These are phyloP conservation scores for Yamadazyma siamensis DNA, from an alignment of 1,139 yeast species.

Conservation along the genomic window DNA sequence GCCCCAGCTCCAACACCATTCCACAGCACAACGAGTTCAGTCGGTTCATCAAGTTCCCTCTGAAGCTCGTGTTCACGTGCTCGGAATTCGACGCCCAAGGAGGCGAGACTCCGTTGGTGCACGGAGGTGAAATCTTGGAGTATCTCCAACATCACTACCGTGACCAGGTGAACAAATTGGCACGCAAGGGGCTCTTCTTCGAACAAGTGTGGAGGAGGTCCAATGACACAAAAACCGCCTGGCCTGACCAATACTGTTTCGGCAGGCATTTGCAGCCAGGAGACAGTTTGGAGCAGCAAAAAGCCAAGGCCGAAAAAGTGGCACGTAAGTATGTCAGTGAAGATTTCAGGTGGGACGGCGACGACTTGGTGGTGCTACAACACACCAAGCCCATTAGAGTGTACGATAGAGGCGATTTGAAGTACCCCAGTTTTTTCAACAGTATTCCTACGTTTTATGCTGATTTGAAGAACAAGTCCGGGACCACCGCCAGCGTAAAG, in stretches of 20 bases:
- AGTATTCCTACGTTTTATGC: conserved; percentile 16
- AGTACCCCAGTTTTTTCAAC: conserved; percentile 18
- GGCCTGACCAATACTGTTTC: conserved; percentile 25
- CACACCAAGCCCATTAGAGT: conserved; percentile 19
- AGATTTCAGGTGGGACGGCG: conserved; percentile 19
- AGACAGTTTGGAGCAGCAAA: conserved; percentile 19
- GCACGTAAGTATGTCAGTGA: conserved; percentile 19
- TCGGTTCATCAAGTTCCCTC: conserved; percentile 22
- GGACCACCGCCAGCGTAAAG: conserved; percentile 2
- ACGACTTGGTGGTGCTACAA: conserved; percentile 20
- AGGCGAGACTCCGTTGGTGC: conserved; percentile 27
- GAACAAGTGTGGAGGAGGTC: conserved; percentile 16
- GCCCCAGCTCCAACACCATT: conserved; percentile 16
- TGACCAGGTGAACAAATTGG: conserved; percentile 17
- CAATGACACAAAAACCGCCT: conserved; percentile 8
- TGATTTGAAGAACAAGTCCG: conserved; percentile 1
- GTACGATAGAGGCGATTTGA: conserved; percentile 7
- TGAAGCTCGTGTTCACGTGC: conserved; percentile 20
- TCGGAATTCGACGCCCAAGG: conserved; percentile 14
- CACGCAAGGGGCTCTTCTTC: conserved; percentile 17
- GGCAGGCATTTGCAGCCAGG: conserved; percentile 16
- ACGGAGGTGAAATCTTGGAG: conserved; percentile 26
- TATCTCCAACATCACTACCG: conserved; percentile 16
- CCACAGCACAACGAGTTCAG: conserved; percentile 29
- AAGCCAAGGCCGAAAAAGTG: conserved; percentile 18